Evolutionary conservation across 1,139 yeast genomes (phyloP).

Genomic region (Meyerozyma athensensis): DNA sequence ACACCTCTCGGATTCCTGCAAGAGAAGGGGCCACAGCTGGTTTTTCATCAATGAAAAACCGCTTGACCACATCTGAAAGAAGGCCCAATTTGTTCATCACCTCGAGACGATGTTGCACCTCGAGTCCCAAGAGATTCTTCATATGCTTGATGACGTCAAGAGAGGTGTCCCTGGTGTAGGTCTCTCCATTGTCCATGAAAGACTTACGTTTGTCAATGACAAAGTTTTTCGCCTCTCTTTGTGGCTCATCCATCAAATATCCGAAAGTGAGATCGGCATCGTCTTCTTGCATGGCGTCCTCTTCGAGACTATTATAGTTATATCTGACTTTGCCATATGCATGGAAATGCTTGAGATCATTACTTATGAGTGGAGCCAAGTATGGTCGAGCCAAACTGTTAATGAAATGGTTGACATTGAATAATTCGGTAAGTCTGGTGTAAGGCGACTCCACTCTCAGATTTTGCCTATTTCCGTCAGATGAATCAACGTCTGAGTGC

Average conservation of each 20-base stretch:
- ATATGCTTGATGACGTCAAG: slow-evolving; percentile 31
- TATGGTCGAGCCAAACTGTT: slow-evolving; percentile 92
- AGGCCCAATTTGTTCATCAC: slow-evolving; percentile 77
- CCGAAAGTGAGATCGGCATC: slow-evolving; percentile 4
- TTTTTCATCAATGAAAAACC: slow-evolving; percentile 83
- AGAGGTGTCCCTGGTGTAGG: slow-evolving; percentile 27
- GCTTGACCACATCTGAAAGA: slow-evolving; percentile 62
- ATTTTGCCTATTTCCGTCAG: slow-evolving; percentile 10
- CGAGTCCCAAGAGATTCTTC: slow-evolving; percentile 45
- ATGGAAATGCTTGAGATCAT: slow-evolving; percentile 67
- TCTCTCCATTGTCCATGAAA: slow-evolving; percentile 14
- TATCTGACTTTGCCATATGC: slow-evolving; percentile 33
- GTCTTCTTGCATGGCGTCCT: slow-evolving; percentile 1
- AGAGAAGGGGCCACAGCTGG: slow-evolving; percentile 61
- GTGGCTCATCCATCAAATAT: slow-evolving; percentile 4
- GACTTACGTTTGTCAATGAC: slow-evolving; percentile 6
- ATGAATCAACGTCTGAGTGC: slow-evolving; percentile 10
- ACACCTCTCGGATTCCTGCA: slow-evolving; percentile 61
- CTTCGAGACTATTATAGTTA: slow-evolving; percentile 9
- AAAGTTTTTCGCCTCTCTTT: slow-evolving; percentile 1
- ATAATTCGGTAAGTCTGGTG: slow-evolving; percentile 81
- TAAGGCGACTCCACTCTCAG: slow-evolving; percentile 57
- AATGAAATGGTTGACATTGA: slow-evolving; percentile 88
- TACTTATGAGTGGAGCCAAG: slow-evolving; percentile 79
- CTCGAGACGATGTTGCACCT: slow-evolving; percentile 78